Evolutionary conservation across 768 basidiomycete genomes (phyloP), one percentile per base, ranked within the genome.

Genomic region (Mycena vulgaris): DNA sequence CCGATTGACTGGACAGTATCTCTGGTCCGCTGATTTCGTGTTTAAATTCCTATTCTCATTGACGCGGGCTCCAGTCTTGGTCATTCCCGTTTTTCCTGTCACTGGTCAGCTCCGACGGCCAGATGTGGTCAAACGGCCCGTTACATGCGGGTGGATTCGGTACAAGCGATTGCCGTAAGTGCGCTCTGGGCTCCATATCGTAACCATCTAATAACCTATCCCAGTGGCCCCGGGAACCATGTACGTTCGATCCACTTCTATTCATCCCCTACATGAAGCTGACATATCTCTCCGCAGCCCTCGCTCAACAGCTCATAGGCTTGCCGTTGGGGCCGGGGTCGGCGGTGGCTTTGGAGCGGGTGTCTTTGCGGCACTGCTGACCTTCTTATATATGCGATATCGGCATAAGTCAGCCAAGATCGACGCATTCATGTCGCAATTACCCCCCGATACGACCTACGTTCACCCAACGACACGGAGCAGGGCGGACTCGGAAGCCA

Each of bases 11-110:
- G 83, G 84, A 81, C 81, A 17, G 81, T 84, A 21, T 80, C 82
- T 19, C 70, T 84, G 72, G 84, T 84, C 28, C 53, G 78, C 69
- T 23, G 16, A 11, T 30, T 39, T 40, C 39, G 27, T 27, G 39
- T 19, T 56, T 16, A 23, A 9, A 14, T 21, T 13, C n/a, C n/a
- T n/a, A 19, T 5, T 28, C 2, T 8, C 37, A 33, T 25, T 69
- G 17, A 69, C 1, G 31, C 42, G 28, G 17, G 2, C 39, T 37
- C 7, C 59, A 87, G 86, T 81, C 85, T 21, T 83, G 83, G 63
- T 84, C 85, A 13, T 80, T 80, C 53, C 85, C 85, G 0, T 89
- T 89, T 75, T 89, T 86, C 75, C 74, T 89, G 2, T 83, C 84
- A 1, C 73, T 89, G 9, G 74, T 75, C 11, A 88, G 88, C 68